A percentile compares a stretch with the other conserved stretches of the same genome.
These are phyloP conservation scores for Radiomyces spectabilis DNA, from an alignment of 192 early-diverging fungal species.

Conservation along the genomic window DNA sequence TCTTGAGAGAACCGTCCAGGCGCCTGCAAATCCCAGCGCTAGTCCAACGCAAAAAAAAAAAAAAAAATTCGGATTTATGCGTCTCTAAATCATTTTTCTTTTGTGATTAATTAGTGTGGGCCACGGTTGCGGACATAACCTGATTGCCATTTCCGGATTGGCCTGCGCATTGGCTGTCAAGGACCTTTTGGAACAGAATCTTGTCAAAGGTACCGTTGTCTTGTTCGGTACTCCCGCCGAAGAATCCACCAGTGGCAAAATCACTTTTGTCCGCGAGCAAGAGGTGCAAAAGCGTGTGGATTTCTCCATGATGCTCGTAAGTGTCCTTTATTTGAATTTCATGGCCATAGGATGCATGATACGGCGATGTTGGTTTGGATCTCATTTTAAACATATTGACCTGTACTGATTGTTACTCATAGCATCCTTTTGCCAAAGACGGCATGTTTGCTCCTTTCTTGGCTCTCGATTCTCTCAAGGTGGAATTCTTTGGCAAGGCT, in stretches of 20 bases:
- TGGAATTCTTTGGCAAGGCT: constrained; percentile 49
- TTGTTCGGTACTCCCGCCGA: constrained; percentile 67
- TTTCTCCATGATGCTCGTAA: constrained; percentile 64
- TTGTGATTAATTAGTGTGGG: constrained; percentile 23
- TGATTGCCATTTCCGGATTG: constrained; percentile 61
- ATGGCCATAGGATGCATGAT: too few relatives aligned
- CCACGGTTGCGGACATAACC: constrained; percentile 60
- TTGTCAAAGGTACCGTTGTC: constrained; percentile 40
- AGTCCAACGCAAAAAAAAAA: background rate
- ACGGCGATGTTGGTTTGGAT: too few relatives aligned
- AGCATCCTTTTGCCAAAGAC: constrained; percentile 27
- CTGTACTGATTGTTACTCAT: too few relatives aligned
- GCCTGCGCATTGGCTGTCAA: constrained; percentile 47
- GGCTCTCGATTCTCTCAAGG: constrained; percentile 28
- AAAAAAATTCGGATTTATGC: background rate
- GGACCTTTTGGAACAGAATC: constrained; percentile 27
- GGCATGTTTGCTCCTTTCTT: constrained; percentile 14
- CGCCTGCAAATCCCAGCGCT: background rate
- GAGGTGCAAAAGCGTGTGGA: constrained; percentile 58
- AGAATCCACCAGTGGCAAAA: constrained; percentile 65
- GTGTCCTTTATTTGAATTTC: background rate
- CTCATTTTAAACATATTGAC: too few relatives aligned
- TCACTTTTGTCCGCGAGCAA: constrained; percentile 51
- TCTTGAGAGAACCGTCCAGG: too few relatives aligned
- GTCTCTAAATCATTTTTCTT: background rate